phyloP scores from a whole-genome alignment of 495 filamentous ascomycete genomes.

The Penicillium pancosmium region DNA sequence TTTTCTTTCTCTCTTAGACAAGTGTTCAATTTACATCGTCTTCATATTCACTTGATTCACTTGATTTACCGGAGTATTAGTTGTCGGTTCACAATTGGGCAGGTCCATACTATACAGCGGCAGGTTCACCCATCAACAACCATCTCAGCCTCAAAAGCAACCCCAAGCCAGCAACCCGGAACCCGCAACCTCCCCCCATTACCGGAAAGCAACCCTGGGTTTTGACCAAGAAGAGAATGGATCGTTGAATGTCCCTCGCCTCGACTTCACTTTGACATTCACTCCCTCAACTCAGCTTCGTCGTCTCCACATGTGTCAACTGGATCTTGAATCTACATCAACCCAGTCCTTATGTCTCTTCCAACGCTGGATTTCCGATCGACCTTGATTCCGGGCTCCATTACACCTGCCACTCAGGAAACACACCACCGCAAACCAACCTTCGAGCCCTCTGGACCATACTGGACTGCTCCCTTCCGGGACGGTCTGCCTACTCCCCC shows the following conservation, averaged over 20 bases:
- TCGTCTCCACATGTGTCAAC: conserved; percentile 29
- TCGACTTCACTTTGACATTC: conserved; percentile 6
- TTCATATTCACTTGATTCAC: background rate
- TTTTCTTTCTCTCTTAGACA: conserved; percentile 1
- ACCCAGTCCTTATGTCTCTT: conserved; percentile 40
- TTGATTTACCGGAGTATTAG: background rate
- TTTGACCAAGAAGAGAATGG: background rate
- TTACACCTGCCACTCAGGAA: conserved; percentile 28
- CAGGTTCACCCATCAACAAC: background rate
- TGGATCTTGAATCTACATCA: conserved; percentile 8
- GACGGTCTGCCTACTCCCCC: conserved; percentile 56
- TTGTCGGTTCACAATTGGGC: conserved; percentile 24
- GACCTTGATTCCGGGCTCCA: conserved; percentile 31
- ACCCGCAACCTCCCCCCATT: background rate
- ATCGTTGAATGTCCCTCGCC: conserved; percentile 4
- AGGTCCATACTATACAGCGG: background rate
- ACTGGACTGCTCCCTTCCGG: conserved; percentile 44
- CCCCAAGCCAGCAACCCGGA: background rate
- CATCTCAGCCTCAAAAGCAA: background rate
- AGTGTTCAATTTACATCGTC: background rate
- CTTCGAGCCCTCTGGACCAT: conserved; percentile 24
- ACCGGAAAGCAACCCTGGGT: background rate
- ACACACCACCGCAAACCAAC: conserved; percentile 20
- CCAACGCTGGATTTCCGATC: conserved; percentile 32
- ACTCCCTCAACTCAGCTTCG: conserved; percentile 7